Base-by-base conservation (phyloP, 352 stramenopile species). In the Pythium coloratum region DNA sequence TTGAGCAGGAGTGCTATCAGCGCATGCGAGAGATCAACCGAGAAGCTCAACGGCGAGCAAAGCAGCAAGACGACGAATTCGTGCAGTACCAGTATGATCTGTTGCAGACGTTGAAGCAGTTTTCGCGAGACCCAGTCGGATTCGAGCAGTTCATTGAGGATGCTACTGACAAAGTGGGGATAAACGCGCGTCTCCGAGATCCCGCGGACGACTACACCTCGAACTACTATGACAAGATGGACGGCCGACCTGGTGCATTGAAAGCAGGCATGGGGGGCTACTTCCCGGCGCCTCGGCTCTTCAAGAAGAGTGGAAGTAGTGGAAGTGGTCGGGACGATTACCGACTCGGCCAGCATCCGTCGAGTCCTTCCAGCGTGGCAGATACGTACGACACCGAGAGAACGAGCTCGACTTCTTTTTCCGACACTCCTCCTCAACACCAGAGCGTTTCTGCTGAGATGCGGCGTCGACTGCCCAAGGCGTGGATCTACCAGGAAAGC, bases 401-500 rank as follows among this genome's bases (percentile, higher is more conserved):
- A 51, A 51, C 44, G 18, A 51, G 44, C n/a, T 51, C 44, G 4
- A 28, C 4, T 13, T 51, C 44, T 18, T 51, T 51, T 18, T 20
- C 50, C 0, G 26, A 56, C 3, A 56, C 24, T 24, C 9, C 9
- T 30, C 14, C 30, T 7, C 24, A 38, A 33, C 9, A 38, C 0
- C 20, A 30, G 16, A 33, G 50, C 38, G 50, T 14, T 20, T 55
- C 53, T 58, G 49, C 16, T 14, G 54, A 57, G 7, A 64, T 64
- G 44, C 36, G 24, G 16, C 55, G 58, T 13, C 56, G 50, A n/a
- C 40, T 70, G 4, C 64, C 64, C 10, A 42, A 59, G 36, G 81
- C 81, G 16, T 95, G 86, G 86, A 83, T 69, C 6, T 82, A 82
- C 55, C 75, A 86, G 46, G 78, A 91, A 59, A 95, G 86, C 64